Evolutionary conservation across 2,329 filamentous ascomycete species (phyloP).

Genomic region (Sporothrix humicola): DNA sequence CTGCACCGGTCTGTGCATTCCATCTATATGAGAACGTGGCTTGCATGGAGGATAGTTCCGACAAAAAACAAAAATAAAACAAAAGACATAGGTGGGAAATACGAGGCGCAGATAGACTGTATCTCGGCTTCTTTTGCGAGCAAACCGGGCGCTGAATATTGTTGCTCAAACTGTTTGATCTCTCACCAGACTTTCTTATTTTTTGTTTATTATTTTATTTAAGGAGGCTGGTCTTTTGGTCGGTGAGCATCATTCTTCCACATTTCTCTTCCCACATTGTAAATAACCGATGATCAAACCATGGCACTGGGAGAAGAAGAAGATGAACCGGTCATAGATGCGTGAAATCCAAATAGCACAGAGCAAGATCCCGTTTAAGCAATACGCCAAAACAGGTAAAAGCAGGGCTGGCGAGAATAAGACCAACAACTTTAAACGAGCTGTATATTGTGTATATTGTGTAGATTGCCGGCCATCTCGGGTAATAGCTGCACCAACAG

Average conservation of each 20-base stretch:
- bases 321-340: not conserved
- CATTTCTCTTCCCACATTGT: not conserved
- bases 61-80: not conserved
- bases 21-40: constrained; percentile 1
- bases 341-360: not conserved
- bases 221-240: not conserved
- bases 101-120: not conserved
- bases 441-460: not conserved
- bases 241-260: no score
- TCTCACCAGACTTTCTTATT: not conserved
- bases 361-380: not conserved
- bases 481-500: constrained; percentile 13
- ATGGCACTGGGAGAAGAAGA: not conserved
- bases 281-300: not conserved
- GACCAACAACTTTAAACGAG: not conserved
- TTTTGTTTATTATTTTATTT: not conserved
- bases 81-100: not conserved
- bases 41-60: not conserved
- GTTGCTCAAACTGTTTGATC: no score
- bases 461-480: not conserved
- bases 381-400: constrained; percentile 8
- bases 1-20: not conserved
- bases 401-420: not conserved
- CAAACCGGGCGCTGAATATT: not conserved
- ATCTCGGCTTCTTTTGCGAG: not conserved